Base-by-base conservation (phyloP, 176 grass and related monocot genomes). In the Urochloa ruziziensis region DNA sequence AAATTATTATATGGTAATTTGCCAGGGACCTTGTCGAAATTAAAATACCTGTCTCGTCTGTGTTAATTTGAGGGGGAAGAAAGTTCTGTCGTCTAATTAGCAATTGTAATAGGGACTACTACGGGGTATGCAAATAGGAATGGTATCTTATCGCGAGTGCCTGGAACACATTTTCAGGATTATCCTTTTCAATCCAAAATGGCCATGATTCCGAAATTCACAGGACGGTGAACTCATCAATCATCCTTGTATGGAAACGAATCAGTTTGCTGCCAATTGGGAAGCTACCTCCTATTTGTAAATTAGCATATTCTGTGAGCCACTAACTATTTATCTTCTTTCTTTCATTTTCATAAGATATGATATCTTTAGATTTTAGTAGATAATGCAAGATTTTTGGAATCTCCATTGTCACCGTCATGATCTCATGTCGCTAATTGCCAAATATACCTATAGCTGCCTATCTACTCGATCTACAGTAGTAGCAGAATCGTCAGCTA, bases 311-410 rank as follows among this genome's bases (percentile, higher is more conserved):
- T 81, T 70, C 24, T 70, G 24, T 42, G 39, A 3, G 16, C 46
- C 71, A 30, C 11, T n/a, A 54, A 54, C 59, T 42, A 40, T 83
- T 32, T 75, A 66, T 84, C 70, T 29, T 29, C 10, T 83, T 74
- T 5, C 14, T 48, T 51, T 75, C 60, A n/a, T 51, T 83, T 73
- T 62, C 28, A 33, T 21, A 21, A 30, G 34, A 73, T 6, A 17
- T 7, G 12, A 52, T 56, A 66, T 84, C n/a, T 43, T 4, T 42
- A 56, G 24, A 52, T 76, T 40, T 15, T 32, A 75, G n/a, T n/a
- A n/a, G n/a, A 74, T 84, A 76, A 76, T 60, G 33, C 23, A 53
- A 42, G 34, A 56, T 76, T 76, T 17, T 75, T 75, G 3, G 10
- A 4, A 53, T 76, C 42, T 62, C 24, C 43, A 40, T 18, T 18